Percentiles rank a stretch among this genome's conserved stretches.
Conservation (phyloP, 257 asterid species). For the Solanum chiquidenum region DNA sequence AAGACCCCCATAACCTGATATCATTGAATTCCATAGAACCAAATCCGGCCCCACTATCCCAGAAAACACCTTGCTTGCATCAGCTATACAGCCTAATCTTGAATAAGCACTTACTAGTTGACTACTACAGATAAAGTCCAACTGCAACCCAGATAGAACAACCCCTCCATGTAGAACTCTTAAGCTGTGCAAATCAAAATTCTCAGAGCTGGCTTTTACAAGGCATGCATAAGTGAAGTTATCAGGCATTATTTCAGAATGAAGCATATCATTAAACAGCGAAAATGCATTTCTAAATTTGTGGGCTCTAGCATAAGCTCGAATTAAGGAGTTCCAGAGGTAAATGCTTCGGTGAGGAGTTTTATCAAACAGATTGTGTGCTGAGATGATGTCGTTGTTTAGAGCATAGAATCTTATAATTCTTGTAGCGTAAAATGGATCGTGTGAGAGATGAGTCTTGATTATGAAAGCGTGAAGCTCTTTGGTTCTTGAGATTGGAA, state of each 20-base stretch:
- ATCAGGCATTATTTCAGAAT: slow-evolving; percentile 50
- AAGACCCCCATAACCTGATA: slow-evolving; percentile 43
- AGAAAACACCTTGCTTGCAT: slow-evolving; percentile 39
- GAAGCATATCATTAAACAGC: slow-evolving; percentile 40
- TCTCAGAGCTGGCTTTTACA: slow-evolving; percentile 52
- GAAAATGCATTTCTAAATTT: slow-evolving; percentile 29
- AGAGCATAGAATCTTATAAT: slow-evolving; percentile 49
- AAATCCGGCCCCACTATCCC: slow-evolving; percentile 55
- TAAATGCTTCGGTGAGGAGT: slow-evolving; percentile 48
- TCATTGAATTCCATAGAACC: slow-evolving; percentile 71
- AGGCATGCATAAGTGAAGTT: slow-evolving; percentile 66
- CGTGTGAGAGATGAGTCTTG: slow-evolving; percentile 30
- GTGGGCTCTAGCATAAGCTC: slow-evolving; percentile 55
- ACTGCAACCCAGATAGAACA: slow-evolving; percentile 44
- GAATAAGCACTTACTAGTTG: slow-evolving; percentile 68
- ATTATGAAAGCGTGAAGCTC: slow-evolving; percentile 38
- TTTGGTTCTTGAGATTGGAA: slow-evolving; percentile 39
- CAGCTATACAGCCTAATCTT: slow-evolving; percentile 35
- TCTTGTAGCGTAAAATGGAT: slow-evolving; percentile 66
- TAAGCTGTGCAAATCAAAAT: slow-evolving; percentile 16
- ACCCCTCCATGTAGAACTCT: slow-evolving; percentile 45
- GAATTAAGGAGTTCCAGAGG: slow-evolving; percentile 81
- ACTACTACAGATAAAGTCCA: slow-evolving; percentile 52
- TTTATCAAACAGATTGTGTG: slow-evolving; percentile 64
- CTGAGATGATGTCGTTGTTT: slow-evolving; percentile 46